A percentile compares a stretch with the other conserved stretches of the same genome.
Evolutionary conservation across 306 rosid genomes (phyloP).

Genomic region (Canavalia ensiformis): DNA sequence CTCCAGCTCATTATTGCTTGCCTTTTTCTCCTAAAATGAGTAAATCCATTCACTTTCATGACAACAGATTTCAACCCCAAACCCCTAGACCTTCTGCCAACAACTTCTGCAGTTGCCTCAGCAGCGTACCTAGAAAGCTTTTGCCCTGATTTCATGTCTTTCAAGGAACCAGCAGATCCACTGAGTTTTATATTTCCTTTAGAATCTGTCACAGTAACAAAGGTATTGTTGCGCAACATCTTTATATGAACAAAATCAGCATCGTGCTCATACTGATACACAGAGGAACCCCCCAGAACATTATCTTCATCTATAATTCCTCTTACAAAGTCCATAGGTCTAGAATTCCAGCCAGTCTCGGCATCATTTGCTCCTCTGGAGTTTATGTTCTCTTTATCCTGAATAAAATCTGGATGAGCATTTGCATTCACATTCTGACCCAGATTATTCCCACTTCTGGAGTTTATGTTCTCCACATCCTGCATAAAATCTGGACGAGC

Average conservation of each 20-base stretch:
- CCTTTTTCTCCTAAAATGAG: constrained; percentile 76
- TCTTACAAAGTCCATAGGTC: constrained; percentile 73
- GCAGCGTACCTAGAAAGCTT: constrained; percentile 74
- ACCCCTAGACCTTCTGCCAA: constrained; percentile 70
- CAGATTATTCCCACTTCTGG: constrained; percentile 10
- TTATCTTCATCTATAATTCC: constrained; percentile 60
- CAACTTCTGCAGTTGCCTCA: constrained; percentile 81
- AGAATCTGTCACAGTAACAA: constrained; percentile 75
- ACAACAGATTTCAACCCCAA: constrained; percentile 80
- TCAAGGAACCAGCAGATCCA: constrained; percentile 73
- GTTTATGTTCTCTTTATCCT: constrained; percentile 42
- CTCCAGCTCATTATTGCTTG: constrained; percentile 80
- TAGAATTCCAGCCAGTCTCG: constrained; percentile 43
- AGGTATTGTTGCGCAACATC: constrained; percentile 75
- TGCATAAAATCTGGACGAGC: constrained; percentile 33
- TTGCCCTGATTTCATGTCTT: constrained; percentile 75
- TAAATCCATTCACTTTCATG: constrained; percentile 80
- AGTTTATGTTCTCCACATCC: constrained; percentile 38
- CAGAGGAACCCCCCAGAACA: constrained; percentile 39
- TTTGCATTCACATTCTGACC: background rate
- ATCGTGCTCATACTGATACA: constrained; percentile 54
- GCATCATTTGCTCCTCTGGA: constrained; percentile 48
- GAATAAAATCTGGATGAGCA: constrained; percentile 44
- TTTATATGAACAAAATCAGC: constrained; percentile 88
- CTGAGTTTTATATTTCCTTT: constrained; percentile 76